Conservation (phyloP, 1,139 yeast species). For the Hemisphaericaspora xylofermentans region DNA sequence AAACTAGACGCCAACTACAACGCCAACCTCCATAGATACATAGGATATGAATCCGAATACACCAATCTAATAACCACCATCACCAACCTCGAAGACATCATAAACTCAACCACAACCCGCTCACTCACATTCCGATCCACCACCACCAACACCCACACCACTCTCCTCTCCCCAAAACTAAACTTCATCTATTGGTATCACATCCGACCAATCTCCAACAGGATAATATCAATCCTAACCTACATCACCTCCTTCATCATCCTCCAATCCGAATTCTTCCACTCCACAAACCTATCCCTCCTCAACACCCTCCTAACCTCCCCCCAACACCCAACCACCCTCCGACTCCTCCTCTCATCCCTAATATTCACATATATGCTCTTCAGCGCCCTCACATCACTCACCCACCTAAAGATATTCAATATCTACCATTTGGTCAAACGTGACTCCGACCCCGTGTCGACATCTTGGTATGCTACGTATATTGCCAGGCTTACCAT, state of each 20-base stretch:
- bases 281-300: constrained; percentile 64
- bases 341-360: constrained; percentile 39
- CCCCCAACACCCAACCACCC: constrained; percentile 19
- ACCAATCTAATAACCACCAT: constrained; percentile 33
- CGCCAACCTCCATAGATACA: constrained; percentile 34
- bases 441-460: constrained; percentile 69
- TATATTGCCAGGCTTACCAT: constrained; percentile 81
- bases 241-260: constrained; percentile 47
- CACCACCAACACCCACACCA: constrained; percentile 18
- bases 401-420: constrained; percentile 68
- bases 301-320: constrained; percentile 51
- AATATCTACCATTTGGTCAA: constrained; percentile 73
- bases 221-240: constrained; percentile 41
- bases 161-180: constrained; percentile 23
- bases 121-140: constrained; percentile 30
- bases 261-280: constrained; percentile 72
- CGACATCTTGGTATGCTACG: constrained; percentile 74
- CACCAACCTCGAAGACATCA: constrained; percentile 41
- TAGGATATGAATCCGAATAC: constrained; percentile 45
- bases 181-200: constrained; percentile 37
- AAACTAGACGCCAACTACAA: constrained; percentile 40
- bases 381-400: constrained; percentile 59
- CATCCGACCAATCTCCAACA: constrained; percentile 47
- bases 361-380: constrained; percentile 66
- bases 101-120: constrained; percentile 32